Conservation (phyloP, 31 red algal genomes). For the Asparagopsis taxiformis region DNA sequence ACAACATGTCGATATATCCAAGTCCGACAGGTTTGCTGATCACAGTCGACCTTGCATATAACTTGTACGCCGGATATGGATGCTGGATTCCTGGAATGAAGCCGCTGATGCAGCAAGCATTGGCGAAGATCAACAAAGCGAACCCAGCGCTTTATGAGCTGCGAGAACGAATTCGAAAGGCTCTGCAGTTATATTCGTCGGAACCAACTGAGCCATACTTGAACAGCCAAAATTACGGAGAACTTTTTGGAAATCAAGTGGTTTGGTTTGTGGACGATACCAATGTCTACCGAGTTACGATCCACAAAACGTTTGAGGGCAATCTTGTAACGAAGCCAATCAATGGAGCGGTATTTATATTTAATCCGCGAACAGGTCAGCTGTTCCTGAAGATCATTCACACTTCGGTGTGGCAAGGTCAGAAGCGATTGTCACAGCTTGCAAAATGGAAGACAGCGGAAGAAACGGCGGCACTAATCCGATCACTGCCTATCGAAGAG, state of each 20-base stretch:
- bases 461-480: constrained; percentile 86
- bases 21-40: constrained; percentile 86
- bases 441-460: constrained; percentile 99
- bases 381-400: constrained; percentile 98
- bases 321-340: constrained; percentile 96
- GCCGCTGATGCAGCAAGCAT: constrained; percentile 77
- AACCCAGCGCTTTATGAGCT: constrained; percentile 93
- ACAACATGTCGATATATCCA: constrained; percentile 92
- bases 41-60: constrained; percentile 94
- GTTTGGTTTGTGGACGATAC: constrained; percentile 94
- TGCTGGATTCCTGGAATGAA: constrained; percentile 91
- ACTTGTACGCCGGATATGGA: constrained; percentile 90
- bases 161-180: constrained; percentile 90
- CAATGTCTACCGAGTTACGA: constrained; percentile 89
- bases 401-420: constrained; percentile 90
- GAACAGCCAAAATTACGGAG: constrained; percentile 97
- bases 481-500: constrained; percentile 91
- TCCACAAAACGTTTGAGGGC: constrained; percentile 95
- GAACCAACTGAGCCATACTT: constrained; percentile 96
- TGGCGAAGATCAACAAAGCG: constrained; percentile 88
- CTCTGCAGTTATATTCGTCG: constrained; percentile 91
- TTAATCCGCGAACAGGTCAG: constrained; percentile 93
- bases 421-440: constrained; percentile 92
- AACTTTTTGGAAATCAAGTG: constrained; percentile 85
- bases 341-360: constrained; percentile 97